Percentiles rank a stretch among this genome's conserved stretches.
These are phyloP conservation scores for Heracleum sosnowskyi DNA, from an alignment of 129 eudicot genomes.

Conservation along the genomic window DNA sequence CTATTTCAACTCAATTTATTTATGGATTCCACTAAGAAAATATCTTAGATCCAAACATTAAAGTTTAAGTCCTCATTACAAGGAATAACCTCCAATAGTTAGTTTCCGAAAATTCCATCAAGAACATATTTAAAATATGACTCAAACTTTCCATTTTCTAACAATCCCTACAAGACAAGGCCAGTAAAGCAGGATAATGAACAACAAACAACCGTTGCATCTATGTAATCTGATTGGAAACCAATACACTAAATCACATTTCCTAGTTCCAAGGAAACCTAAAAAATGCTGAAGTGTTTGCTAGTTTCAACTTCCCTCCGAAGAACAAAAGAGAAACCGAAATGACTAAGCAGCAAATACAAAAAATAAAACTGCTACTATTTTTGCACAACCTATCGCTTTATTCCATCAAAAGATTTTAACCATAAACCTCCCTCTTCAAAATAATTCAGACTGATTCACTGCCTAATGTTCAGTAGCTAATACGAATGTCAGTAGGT, in stretches of 20 bases:
- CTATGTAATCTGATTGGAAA: background rate
- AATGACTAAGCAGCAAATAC: background rate
- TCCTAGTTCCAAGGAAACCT: background rate
- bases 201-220: too few species aligned
- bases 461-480: background rate
- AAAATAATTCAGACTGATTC: background rate
- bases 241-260: background rate
- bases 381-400: background rate
- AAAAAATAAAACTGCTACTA: background rate
- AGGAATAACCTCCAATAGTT: too few species aligned
- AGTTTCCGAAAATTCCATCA: too few species aligned
- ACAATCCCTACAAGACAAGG: too few species aligned
- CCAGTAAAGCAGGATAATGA: too few species aligned
- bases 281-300: background rate
- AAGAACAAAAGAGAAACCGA: background rate
- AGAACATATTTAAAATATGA: too few species aligned
- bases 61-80: too few species aligned
- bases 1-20: too few species aligned
- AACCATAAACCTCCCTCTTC: background rate
- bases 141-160: too few species aligned
- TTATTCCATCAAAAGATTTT: too few species aligned
- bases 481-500: conserved; percentile 35
- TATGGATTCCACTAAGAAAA: too few species aligned
- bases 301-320: background rate
- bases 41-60: too few species aligned